A percentile compares a stretch with the other conserved stretches of the same genome.
phyloP scores from a whole-genome alignment of 2,329 filamentous ascomycete species.

The Grosmannia serpens region DNA sequence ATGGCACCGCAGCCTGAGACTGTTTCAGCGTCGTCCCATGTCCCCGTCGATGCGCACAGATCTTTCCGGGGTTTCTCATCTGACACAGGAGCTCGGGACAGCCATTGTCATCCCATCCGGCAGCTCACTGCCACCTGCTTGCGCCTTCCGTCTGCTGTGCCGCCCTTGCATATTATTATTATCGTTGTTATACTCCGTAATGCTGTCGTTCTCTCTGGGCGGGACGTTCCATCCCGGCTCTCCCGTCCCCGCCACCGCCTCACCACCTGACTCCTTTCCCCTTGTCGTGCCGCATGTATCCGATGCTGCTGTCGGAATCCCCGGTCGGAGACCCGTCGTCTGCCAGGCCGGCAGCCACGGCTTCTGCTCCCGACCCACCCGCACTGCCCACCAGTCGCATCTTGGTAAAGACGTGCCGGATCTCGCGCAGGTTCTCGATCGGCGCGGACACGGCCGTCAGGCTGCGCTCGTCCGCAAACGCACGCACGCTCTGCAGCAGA shows the following conservation, averaged over 20 bases:
- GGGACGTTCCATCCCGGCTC: background rate
- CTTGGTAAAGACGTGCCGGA: constrained; percentile 61
- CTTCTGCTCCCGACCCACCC: background rate
- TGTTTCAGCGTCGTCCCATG: background rate
- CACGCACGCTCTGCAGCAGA: constrained; percentile 64
- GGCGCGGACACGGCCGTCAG: constrained; percentile 44
- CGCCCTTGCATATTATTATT: background rate
- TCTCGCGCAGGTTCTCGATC: constrained; percentile 58
- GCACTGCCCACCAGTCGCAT: constrained; percentile 32
- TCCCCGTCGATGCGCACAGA: background rate
- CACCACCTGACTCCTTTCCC: background rate
- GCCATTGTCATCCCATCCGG: background rate
- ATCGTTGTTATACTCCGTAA: background rate
- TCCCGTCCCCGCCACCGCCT: background rate
- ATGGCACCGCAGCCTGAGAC: background rate
- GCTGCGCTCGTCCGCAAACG: constrained; percentile 70
- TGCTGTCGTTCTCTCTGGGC: background rate
- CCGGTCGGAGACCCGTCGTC: background rate
- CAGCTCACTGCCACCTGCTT: background rate
- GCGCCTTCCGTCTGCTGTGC: background rate
- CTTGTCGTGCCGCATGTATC: background rate
- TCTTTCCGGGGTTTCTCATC: background rate
- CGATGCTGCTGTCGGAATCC: background rate
- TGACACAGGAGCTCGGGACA: background rate
- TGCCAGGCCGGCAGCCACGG: background rate